These are phyloP conservation scores for Trichaptum fuscoviolaceum DNA, from an alignment of 768 basidiomycete genomes.

Conservation along the genomic window DNA sequence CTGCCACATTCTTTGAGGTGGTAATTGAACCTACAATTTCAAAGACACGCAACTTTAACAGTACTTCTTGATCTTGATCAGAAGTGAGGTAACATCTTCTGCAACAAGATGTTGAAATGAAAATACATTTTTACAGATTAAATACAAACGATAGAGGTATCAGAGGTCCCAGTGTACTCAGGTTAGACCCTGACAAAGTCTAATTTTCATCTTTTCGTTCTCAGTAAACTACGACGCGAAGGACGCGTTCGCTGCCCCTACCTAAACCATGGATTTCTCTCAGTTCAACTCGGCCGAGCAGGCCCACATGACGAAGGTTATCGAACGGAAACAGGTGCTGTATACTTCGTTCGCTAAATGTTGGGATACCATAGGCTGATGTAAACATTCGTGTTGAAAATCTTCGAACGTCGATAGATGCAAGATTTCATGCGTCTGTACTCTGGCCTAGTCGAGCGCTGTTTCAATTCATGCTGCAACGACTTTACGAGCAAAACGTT, in stretches of 20 bases:
- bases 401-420: constrained; percentile 48
- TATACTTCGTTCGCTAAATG: constrained; percentile 1
- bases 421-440: constrained; percentile 97
- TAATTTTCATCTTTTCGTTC: neutral
- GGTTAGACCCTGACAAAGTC: neutral
- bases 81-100: too few species aligned
- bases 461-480: constrained; percentile 92
- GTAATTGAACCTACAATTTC: too few species aligned
- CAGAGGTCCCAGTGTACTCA: neutral
- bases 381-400: neutral
- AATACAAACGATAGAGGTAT: neutral
- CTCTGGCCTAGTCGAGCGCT: constrained; percentile 90
- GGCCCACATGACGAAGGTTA: constrained; percentile 91
- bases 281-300: constrained; percentile 86
- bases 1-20: neutral
- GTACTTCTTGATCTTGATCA: neutral
- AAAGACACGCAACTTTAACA: too few species aligned
- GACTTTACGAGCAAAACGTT: constrained; percentile 96
- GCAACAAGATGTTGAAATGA: too few species aligned
- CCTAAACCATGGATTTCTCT: constrained; percentile 78
- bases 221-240: neutral
- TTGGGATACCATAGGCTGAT: constrained; percentile 7
- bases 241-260: neutral
- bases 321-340: constrained; percentile 93
- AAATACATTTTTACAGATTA: too few species aligned